Evolutionary conservation across 495 filamentous ascomycete species (phyloP), one percentile per base, ranked within the genome.

Genomic region (Penicillium parvum): DNA sequence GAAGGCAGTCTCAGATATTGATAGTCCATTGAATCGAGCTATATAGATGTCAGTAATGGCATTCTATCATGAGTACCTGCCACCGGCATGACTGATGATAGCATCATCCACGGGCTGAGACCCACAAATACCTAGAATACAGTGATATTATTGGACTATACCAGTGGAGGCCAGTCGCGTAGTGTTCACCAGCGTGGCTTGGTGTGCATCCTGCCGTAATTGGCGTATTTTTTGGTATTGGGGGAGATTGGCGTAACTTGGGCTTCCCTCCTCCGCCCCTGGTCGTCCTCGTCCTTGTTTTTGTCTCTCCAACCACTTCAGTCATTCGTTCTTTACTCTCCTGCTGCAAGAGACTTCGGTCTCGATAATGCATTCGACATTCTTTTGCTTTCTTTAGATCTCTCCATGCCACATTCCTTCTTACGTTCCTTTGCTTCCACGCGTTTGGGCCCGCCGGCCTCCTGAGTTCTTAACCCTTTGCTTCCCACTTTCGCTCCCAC

Each of bases 291-390:
- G 40, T 52, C 45, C 55, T 53, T 55, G n/a, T n/a, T n/a, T n/a
- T n/a, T n/a, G n/a, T n/a, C n/a, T 60, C 63, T 61, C 46, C 48
- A 60, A 58, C 56, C 32, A 36, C 37, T 30, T 22, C 60, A 71
- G 53, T 66, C 65, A 69, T 66, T 71, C 64, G 58, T 67, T 71
- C 51, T 52, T 61, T 60, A 34, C 34, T 60, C 50, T 30, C 20
- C 27, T 44, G 11, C 29, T 43, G 44, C 49, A 54, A 42, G 59
- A 57, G 54, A 40, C 49, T 52, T 56, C 57, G 53, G 50, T 50
- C 53, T 62, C 49, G 36, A 57, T 32, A n/a, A 60, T 60, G 57
- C 56, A 48, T 49, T 57, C 45, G 47, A 47, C 51, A 50, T 46
- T 61, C 54, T 50, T 59, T 61, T 52, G 23, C 36, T 36, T 37